Base-by-base conservation (phyloP, 2,329 filamentous ascomycete genomes). In the Verticillium nubilum region DNA sequence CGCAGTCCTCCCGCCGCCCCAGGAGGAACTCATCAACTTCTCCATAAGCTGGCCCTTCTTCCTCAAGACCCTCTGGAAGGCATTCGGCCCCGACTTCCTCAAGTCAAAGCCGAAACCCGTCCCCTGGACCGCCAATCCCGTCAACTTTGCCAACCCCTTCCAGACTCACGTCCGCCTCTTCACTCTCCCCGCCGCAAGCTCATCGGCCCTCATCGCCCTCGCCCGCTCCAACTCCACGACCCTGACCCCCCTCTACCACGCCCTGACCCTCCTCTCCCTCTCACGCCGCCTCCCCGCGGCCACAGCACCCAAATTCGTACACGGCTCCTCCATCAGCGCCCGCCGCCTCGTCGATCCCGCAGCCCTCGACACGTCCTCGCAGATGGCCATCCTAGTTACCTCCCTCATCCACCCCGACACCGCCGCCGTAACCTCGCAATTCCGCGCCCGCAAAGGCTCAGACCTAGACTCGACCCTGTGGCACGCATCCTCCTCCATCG, bases 201-300 rank as follows among this genome's bases (percentile, higher is more conserved):
- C 76, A 0, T 27, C 62, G 1, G 60, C 54, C 1, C 64, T 83
- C 1, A 65, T 83, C 6, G 58, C 67, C 0, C 72, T 68, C 1
- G 79, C 78, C 60, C 72, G 80, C 17, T 63, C 65, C 13, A 74
- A 79, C 53, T 65, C 67, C 2, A 70, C 75, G 15, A 82, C 80
- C 2, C 65, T 85, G 6, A 85, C 82, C 0, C 74, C 74, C 0
- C 71, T 85, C 7, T 56, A 85, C 1, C 78, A 84, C 33, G 76
- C 73, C 2, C 69, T 85, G 0, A 65, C 76, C 4, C 68, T 80
- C 5, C 67, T 70, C 7, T 78, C 79, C 2, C 67, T 83, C 5
- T 67, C 76, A 4, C 66, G 63, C 0, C 73, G 69, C 3, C 64
- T 82, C 2, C 71, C 76, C 0, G 63, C 68, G 5, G 58, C 64